phyloP scores from a whole-genome alignment of 2,329 filamentous ascomycete genomes.

The Epichloe elymi region DNA sequence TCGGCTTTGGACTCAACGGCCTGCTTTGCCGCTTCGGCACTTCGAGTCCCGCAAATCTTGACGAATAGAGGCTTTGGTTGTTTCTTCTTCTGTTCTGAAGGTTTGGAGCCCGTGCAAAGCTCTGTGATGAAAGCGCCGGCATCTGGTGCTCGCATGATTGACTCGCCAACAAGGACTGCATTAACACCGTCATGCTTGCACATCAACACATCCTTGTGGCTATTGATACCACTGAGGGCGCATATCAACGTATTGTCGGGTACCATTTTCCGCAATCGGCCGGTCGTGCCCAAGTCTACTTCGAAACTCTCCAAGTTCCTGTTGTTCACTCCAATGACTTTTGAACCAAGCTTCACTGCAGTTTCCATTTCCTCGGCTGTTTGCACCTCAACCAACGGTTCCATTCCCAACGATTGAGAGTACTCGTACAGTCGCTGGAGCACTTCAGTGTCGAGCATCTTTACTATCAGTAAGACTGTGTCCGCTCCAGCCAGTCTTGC shows the following conservation, averaged over 20 bases:
- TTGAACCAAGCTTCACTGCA: conserved; percentile 73
- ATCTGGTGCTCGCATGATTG: conserved; percentile 83
- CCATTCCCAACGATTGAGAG: conserved; percentile 85
- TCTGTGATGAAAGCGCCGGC: conserved; percentile 72
- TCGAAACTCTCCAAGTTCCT: conserved; percentile 93
- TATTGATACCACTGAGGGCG: conserved; percentile 87
- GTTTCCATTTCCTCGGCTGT: conserved; percentile 84
- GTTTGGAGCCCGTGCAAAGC: conserved; percentile 52
- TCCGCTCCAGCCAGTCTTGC: conserved; percentile 86
- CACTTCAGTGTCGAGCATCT: conserved; percentile 75
- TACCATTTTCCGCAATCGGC: conserved; percentile 75
- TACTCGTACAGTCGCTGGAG: conserved; percentile 76
- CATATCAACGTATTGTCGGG: conserved; percentile 78
- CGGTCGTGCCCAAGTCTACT: conserved; percentile 87
- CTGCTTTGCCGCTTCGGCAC: conserved; percentile 61
- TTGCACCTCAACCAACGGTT: conserved; percentile 93
- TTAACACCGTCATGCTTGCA: conserved; percentile 85
- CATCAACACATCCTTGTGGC: conserved; percentile 72
- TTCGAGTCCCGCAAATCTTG: conserved; percentile 91
- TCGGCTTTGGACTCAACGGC: conserved; percentile 83
- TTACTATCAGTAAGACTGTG: conserved; percentile 90
- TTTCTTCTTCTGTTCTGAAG: conserved; percentile 22
- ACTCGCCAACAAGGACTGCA: conserved; percentile 87
- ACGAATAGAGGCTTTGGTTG: conserved; percentile 47
- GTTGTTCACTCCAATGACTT: conserved; percentile 96